Percentiles rank a stretch among this genome's conserved stretches.
Conservation (phyloP, 352 stramenopile species). For the Globisporangium alternatum region DNA sequence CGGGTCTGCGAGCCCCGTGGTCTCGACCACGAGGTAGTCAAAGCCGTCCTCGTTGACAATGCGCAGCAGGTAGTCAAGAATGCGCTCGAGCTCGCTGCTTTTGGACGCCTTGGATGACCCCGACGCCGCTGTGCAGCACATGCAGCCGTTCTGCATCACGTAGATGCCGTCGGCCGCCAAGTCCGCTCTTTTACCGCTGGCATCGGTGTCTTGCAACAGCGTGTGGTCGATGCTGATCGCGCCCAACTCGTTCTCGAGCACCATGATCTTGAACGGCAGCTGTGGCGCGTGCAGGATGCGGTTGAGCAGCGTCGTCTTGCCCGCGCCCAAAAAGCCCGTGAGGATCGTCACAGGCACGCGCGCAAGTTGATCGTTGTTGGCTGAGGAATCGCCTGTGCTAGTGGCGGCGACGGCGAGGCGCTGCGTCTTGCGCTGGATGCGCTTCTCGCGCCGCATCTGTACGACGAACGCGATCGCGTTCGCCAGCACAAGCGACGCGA, state of each 20-base stretch:
- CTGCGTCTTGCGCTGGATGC: constrained; percentile 60
- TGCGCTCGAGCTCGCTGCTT: constrained; percentile 88
- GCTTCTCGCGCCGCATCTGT: constrained; percentile 57
- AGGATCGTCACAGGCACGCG: constrained; percentile 90
- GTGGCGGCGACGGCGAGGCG: constrained; percentile 24
- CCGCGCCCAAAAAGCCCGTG: constrained; percentile 93
- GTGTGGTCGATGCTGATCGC: constrained; percentile 70
- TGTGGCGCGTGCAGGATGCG: constrained; percentile 87
- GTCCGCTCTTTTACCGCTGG: not conserved
- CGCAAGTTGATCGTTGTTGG: not conserved
- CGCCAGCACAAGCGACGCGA: constrained; percentile 48
- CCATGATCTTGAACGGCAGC: constrained; percentile 93
- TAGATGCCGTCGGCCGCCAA: constrained; percentile 87
- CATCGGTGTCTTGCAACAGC: constrained; percentile 33
- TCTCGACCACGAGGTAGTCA: constrained; percentile 97
- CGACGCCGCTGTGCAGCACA: constrained; percentile 94
- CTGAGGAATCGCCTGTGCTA: constrained; percentile 1
- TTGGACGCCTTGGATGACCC: constrained; percentile 86
- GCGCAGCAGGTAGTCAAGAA: constrained; percentile 85
- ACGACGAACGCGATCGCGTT: constrained; percentile 64
- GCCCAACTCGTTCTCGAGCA: constrained; percentile 90
- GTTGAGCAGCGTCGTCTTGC: constrained; percentile 97
- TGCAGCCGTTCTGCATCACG: constrained; percentile 97
- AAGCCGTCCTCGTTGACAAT: constrained; percentile 83
- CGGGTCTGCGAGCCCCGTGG: constrained; percentile 95